Evolutionary conservation across 257 asterid species (phyloP), one percentile per base, ranked within the genome.

Genomic region (Knoxia roxburghii): DNA sequence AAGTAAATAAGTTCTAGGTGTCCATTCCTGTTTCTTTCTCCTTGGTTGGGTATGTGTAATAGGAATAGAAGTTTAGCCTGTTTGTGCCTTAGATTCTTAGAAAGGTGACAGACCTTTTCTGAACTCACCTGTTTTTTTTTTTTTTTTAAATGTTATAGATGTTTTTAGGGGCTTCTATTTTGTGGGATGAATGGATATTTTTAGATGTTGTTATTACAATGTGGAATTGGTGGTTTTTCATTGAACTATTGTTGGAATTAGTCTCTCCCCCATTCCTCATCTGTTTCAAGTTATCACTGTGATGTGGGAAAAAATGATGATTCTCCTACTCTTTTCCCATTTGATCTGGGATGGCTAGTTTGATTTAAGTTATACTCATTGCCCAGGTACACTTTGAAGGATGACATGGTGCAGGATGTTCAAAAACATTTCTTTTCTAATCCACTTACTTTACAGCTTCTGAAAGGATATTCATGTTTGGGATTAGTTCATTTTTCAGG

Each of bases 31-130:
- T 72, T 63, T 68, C 66, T 72, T 67, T 72, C 58, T 58, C 80
- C 68, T 51, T 76, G 85, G 78, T 72, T 81, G 87, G 84, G 83
- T 64, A 73, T 80, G 77, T 83, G 88, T 83, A 78, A 61, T 82
- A 81, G 91, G 77, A 69, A 49, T 69, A 69, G 80, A 53, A 48
- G 64, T 65, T 64, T 71, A 73, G 82, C 62, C 66, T 72, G 77
- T 76, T 60, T 74, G 80, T 78, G 33, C 77, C 71, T 65, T 68
- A 72, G 83, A 71, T 67, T 37, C 43, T 58, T 86, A 86, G 91
- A 80, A 59, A 66, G 73, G 71, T 72, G 75, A 72, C 70, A 70
- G 26, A 79, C 77, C 61, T 80, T 72, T 61, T 77, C 65, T 45
- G 68, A 81, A 70, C 68, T 68, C 58, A 75, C 67, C 58, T 63